These are phyloP conservation scores for Meira nashicola DNA, from an alignment of 1,284 basidiomycete genomes.

Conservation along the genomic window DNA sequence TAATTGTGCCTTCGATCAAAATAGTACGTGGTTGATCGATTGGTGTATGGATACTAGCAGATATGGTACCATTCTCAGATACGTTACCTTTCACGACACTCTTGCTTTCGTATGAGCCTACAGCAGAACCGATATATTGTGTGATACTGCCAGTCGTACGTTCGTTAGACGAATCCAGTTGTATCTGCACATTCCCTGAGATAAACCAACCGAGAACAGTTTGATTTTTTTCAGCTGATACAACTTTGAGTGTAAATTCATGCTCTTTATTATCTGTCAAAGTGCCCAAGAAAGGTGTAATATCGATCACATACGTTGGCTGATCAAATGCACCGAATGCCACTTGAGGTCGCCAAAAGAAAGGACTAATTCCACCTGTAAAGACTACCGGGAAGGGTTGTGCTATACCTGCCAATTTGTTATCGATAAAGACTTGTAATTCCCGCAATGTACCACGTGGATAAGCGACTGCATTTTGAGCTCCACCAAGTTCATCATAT, in stretches of 20 bases:
- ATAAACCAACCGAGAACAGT: constrained; percentile 66
- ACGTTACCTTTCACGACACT: constrained; percentile 4
- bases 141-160: constrained; percentile 23
- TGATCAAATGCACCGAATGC: constrained; percentile 72
- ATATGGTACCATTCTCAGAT: neutral
- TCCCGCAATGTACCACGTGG: constrained; percentile 64
- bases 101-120: neutral
- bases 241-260: constrained; percentile 66
- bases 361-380: constrained; percentile 71
- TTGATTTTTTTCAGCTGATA: constrained; percentile 66
- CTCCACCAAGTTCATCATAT: constrained; percentile 58
- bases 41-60: neutral
- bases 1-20: constrained; percentile 4
- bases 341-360: constrained; percentile 72
- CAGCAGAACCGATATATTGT: neutral
- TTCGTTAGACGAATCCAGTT: constrained; percentile 20
- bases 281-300: constrained; percentile 70
- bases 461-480: constrained; percentile 59
- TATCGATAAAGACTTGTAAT: constrained; percentile 71
- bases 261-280: constrained; percentile 67
- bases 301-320: constrained; percentile 71
- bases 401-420: constrained; percentile 66
- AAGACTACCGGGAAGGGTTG: constrained; percentile 75
- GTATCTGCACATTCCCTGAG: constrained; percentile 64
- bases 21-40: neutral